Conservation (phyloP, 108 stramenopile genomes). For the Seminavis robusta region DNA sequence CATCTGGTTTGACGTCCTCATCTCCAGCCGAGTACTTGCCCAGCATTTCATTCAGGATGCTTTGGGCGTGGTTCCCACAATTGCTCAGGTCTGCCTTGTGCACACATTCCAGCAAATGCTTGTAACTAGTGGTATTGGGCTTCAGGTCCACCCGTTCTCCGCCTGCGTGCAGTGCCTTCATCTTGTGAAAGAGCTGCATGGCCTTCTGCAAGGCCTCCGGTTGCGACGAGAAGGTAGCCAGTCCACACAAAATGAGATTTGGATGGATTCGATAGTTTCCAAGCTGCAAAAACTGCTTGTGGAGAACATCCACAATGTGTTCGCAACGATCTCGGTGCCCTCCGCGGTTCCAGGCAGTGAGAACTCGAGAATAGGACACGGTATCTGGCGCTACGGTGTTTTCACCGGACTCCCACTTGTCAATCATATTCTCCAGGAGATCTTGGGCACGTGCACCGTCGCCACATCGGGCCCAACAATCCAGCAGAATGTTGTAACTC, state of each 20-base stretch:
- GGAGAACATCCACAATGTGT: too few species aligned
- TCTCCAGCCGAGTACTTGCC: conserved; percentile 31
- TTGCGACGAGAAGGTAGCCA: conserved; percentile 45
- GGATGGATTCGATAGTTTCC: conserved; percentile 12
- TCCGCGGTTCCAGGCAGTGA: too few species aligned
- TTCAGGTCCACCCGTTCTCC: conserved; percentile 12
- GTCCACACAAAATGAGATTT: conserved; percentile 46
- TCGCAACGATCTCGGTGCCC: too few species aligned
- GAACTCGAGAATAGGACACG: too few species aligned
- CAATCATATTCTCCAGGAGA: neutral
- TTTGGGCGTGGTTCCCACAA: conserved; percentile 46
- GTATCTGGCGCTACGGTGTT: too few species aligned
- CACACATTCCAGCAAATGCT: conserved; percentile 23
- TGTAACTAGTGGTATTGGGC: conserved; percentile 33
- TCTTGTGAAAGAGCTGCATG: conserved; percentile 12
- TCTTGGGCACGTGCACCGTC: too few species aligned
- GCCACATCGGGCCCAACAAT: too few species aligned
- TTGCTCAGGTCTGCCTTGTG: conserved; percentile 12
- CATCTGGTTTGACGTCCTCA: conserved; percentile 29
- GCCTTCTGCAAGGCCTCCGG: conserved; percentile 30
- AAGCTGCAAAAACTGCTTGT: too few species aligned
- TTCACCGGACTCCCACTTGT: too few species aligned
- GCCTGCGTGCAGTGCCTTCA: conserved; percentile 20
- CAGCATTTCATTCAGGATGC: conserved; percentile 56
- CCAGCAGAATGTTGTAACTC: too few species aligned